Conservation (phyloP, 768 basidiomycete species). For the Clavulina sp. region DNA sequence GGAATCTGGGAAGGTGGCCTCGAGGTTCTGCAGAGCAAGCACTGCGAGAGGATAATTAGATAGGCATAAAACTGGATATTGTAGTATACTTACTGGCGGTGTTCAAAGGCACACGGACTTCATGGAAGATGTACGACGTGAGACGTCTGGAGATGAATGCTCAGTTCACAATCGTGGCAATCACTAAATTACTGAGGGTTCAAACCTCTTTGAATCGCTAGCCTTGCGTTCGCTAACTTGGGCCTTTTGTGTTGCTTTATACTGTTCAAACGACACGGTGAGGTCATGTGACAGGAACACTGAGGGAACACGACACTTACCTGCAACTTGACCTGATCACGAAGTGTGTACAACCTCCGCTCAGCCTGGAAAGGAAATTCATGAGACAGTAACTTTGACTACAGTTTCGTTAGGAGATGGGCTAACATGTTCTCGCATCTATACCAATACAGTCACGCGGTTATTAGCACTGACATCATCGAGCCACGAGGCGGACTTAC, state of each 20-base stretch:
- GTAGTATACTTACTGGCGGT: constrained; percentile 21
- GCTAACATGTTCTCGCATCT: too few species aligned
- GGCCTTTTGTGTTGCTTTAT: constrained; percentile 37
- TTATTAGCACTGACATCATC: too few species aligned
- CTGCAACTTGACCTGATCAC: constrained; percentile 51
- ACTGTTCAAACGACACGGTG: constrained; percentile 25
- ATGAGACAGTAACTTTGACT: too few species aligned
- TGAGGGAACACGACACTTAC: background rate
- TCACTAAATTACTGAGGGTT: background rate
- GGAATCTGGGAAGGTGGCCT: constrained; percentile 25
- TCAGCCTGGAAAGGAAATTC: constrained; percentile 27
- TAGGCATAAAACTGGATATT: background rate
- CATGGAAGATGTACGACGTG: constrained; percentile 30
- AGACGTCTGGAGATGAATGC: constrained; percentile 14
- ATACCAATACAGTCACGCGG: too few species aligned
- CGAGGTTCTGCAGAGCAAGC: constrained; percentile 30
- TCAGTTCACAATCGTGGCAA: constrained; percentile 11
- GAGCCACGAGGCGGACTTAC: background rate
- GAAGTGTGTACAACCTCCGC: constrained; percentile 46
- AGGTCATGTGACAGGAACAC: too few species aligned
- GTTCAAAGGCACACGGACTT: constrained; percentile 35
- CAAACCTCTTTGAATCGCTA: constrained; percentile 16
- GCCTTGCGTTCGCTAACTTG: constrained; percentile 60
- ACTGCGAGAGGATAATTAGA: constrained; percentile 11
- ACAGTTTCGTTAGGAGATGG: too few species aligned